Evolutionary conservation across 2,329 filamentous ascomycete species (phyloP).

Genomic region (Malbranchea zuffiana): DNA sequence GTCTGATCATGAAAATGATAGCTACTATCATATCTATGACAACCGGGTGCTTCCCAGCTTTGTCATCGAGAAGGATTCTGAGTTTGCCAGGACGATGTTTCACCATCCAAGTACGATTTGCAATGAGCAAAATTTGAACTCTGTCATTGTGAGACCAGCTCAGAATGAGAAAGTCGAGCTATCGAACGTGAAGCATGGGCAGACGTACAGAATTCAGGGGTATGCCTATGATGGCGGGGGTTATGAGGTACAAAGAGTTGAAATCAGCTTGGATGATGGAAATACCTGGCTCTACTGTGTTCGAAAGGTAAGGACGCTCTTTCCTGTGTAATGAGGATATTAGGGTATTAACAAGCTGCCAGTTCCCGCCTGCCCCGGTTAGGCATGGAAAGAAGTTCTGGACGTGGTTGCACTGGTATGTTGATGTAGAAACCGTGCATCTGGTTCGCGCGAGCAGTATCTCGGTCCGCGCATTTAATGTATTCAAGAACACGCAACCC

Average conservation of each 20-base stretch:
- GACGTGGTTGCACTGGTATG: constrained; percentile 45
- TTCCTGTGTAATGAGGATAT: neutral
- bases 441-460: constrained; percentile 36
- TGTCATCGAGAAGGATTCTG: constrained; percentile 40
- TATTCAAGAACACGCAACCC: constrained; percentile 43
- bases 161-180: constrained; percentile 38
- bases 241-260: constrained; percentile 40
- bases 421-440: constrained; percentile 39
- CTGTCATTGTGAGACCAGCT: constrained; percentile 36
- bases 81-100: constrained; percentile 39
- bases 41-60: constrained; percentile 41
- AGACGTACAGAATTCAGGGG: constrained; percentile 36
- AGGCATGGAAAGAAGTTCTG: constrained; percentile 45
- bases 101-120: constrained; percentile 40
- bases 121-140: constrained; percentile 42
- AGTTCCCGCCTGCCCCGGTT: constrained; percentile 40
- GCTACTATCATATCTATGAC: constrained; percentile 41
- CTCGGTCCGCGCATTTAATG: constrained; percentile 39
- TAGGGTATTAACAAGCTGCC: constrained; percentile 14
- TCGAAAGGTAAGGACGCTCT: constrained; percentile 23
- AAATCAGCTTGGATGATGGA: constrained; percentile 40
- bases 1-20: constrained; percentile 32
- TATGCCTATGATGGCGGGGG: constrained; percentile 43
- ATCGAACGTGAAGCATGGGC: constrained; percentile 26
- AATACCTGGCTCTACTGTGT: constrained; percentile 41